phyloP scores from a whole-genome alignment of 192 early-diverging fungal species.

The Bifiguratus adelaidae region DNA sequence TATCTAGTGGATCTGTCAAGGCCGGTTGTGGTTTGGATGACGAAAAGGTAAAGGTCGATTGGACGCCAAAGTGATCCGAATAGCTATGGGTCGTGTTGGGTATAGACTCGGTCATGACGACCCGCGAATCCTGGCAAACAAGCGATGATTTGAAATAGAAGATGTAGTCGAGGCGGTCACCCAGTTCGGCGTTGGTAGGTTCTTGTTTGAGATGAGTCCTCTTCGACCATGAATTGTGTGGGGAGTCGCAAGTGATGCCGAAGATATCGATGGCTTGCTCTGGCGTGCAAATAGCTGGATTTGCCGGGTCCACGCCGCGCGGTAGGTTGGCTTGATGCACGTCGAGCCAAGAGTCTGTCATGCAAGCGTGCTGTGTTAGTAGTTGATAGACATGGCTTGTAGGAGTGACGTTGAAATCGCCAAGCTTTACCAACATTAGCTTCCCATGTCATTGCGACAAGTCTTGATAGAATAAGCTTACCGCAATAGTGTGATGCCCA shows the following conservation, averaged over 20 bases:
- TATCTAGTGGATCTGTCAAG: too few species aligned
- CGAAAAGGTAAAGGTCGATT: slow-evolving; percentile 26
- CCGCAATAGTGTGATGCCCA: slow-evolving; percentile 42
- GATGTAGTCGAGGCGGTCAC: slow-evolving; percentile 41
- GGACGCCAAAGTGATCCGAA: slow-evolving; percentile 42
- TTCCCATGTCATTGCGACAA: too few species aligned
- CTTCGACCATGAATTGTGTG: slow-evolving; percentile 40
- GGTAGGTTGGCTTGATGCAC: slow-evolving; percentile 12
- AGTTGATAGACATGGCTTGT: slow-evolving; percentile 27
- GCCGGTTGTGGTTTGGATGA: too few species aligned
- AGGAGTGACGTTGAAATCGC: slow-evolving; percentile 39
- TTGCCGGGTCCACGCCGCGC: neutral
- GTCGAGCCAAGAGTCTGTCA: slow-evolving; percentile 39
- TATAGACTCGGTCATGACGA: slow-evolving; percentile 15
- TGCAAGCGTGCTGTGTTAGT: slow-evolving; percentile 27
- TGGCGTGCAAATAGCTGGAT: slow-evolving; percentile 7
- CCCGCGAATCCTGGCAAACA: slow-evolving; percentile 14
- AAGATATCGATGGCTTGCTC: slow-evolving; percentile 23
- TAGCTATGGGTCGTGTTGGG: slow-evolving; percentile 16
- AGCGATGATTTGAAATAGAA: slow-evolving; percentile 32
- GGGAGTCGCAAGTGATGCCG: slow-evolving; percentile 43
- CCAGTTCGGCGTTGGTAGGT: slow-evolving; percentile 11
- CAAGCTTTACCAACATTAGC: slow-evolving; percentile 17
- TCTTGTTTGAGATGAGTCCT: slow-evolving; percentile 24
- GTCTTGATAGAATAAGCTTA: slow-evolving; percentile 8